These are phyloP conservation scores for Solanum gracilifrons DNA, from an alignment of 257 asterid genomes.

Conservation along the genomic window DNA sequence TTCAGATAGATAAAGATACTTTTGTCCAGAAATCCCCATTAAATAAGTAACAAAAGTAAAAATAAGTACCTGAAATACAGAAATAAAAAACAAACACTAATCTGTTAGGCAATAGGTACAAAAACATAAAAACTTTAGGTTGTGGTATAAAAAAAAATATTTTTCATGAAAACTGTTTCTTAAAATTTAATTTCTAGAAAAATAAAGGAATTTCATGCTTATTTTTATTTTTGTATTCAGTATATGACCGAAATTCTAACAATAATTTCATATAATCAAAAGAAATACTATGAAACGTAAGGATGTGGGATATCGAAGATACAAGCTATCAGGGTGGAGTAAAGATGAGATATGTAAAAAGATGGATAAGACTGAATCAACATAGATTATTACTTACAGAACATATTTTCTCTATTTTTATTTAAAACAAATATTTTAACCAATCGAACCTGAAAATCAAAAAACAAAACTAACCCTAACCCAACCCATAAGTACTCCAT, in stretches of 20 bases:
- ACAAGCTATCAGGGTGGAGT: fast-evolving
- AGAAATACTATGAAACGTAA: too few species aligned
- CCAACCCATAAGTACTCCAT: background rate
- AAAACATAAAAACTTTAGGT: too few species aligned
- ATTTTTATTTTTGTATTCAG: too few species aligned
- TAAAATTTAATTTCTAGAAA: background rate
- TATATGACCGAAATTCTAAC: fast-evolving
- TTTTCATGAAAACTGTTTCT: too few species aligned
- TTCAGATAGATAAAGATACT: background rate
- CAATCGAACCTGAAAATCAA: background rate
- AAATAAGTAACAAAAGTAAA: background rate
- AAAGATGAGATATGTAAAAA: background rate
- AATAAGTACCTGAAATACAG: background rate
- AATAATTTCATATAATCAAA: too few species aligned
- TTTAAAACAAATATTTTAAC: too few species aligned
- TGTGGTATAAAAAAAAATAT: too few species aligned
- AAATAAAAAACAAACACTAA: background rate
- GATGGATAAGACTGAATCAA: fast-evolving
- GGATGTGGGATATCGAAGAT: background rate
- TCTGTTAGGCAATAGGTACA: too few species aligned
- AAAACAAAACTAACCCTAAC: background rate
- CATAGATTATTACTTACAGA: too few species aligned
- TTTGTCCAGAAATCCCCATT: background rate
- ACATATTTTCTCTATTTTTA: background rate
- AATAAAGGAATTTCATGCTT: too few species aligned